A percentile compares a stretch with the other conserved stretches of the same genome.
phyloP scores from a whole-genome alignment of 768 basidiomycete genomes.

The Tylopilus felleus region DNA sequence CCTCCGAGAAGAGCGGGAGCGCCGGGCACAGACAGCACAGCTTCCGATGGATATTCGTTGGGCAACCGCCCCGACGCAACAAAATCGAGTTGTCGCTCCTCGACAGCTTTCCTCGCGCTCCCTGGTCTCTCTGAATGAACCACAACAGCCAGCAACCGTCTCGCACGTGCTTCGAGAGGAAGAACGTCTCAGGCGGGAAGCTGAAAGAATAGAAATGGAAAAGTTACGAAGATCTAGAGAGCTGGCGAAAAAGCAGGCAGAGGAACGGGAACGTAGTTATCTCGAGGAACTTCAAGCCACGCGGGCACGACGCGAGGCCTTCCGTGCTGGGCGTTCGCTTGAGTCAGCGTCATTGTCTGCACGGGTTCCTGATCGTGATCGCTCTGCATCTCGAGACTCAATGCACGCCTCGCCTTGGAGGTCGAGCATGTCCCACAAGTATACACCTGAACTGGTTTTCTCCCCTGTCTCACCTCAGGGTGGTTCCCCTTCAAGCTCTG shows the following conservation, averaged over 20 bases:
- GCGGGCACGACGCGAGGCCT: constrained; percentile 56
- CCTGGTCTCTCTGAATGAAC: constrained; percentile 13
- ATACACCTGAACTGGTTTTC: constrained; percentile 44
- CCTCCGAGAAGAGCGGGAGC: constrained; percentile 56
- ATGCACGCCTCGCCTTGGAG: constrained; percentile 24
- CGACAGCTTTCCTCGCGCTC: constrained; percentile 15
- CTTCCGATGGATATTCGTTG: constrained; percentile 32
- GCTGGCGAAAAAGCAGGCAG: constrained; percentile 33
- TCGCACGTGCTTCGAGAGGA: constrained; percentile 35
- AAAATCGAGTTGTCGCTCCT: constrained; percentile 12
- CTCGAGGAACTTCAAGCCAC: constrained; percentile 60
- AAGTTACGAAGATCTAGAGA: constrained; percentile 45
- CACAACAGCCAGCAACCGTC: neutral
- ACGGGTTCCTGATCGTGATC: constrained; percentile 31
- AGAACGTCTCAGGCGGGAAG: constrained; percentile 44
- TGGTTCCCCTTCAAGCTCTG: constrained; percentile 53
- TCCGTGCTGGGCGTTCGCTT: constrained; percentile 43
- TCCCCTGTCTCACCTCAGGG: constrained; percentile 34
- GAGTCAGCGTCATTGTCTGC: constrained; percentile 22
- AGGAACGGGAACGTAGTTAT: constrained; percentile 53
- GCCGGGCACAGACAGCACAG: constrained; percentile 40
- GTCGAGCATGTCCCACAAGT: constrained; percentile 40
- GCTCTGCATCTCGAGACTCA: constrained; percentile 36
- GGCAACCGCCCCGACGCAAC: constrained; percentile 6
- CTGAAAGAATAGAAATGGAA: constrained; percentile 47